These are phyloP conservation scores for Solanum sejunctum DNA, from an alignment of 257 asterid species.

Conservation along the genomic window DNA sequence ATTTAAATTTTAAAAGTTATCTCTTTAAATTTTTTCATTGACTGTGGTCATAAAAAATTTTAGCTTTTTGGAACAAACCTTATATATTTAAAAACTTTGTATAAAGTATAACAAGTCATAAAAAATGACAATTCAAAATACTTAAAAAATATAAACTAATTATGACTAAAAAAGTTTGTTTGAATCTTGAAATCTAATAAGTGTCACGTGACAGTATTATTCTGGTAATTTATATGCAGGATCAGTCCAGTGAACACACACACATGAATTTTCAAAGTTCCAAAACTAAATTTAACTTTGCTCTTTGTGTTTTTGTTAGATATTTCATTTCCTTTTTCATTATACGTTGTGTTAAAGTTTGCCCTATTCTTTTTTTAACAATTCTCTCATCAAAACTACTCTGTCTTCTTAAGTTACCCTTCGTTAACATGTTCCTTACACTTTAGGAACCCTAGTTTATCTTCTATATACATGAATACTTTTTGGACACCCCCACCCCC, in stretches of 20 bases:
- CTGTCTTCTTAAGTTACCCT: not conserved
- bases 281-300: too few species aligned
- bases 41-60: not conserved
- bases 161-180: not conserved
- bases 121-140: not conserved
- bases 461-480: not conserved
- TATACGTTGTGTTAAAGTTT: too few species aligned
- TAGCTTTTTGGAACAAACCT: not conserved
- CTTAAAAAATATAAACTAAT: not conserved
- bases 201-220: not conserved
- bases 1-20: fast-evolving
- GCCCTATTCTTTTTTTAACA: too few species aligned
- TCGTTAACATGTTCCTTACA: not conserved
- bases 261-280: too few species aligned
- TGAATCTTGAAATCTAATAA: not conserved
- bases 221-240: not conserved
- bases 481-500: not conserved
- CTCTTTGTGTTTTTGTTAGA: too few species aligned
- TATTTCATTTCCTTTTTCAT: too few species aligned
- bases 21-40: not conserved
- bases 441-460: not conserved
- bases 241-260: not conserved
- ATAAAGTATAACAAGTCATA: not conserved
- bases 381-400: too few species aligned
- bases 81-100: not conserved